Evolutionary conservation across 768 basidiomycete species (phyloP).

Genomic region (Tulasnella sp.): DNA sequence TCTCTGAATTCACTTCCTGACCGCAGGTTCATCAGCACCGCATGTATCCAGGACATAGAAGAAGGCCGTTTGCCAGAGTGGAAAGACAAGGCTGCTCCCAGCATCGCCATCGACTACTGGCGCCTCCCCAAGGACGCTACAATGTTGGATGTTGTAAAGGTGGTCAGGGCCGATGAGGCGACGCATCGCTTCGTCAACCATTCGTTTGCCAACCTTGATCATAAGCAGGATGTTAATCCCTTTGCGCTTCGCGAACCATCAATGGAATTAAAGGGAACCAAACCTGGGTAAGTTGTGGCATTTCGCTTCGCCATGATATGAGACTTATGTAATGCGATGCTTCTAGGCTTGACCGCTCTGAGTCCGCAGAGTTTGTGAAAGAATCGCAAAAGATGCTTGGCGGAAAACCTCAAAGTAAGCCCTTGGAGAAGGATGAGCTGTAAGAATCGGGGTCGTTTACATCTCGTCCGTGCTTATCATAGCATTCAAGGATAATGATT

Average conservation of each 20-base stretch:
- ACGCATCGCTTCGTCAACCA: slow-evolving; percentile 70
- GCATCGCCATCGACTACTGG: slow-evolving; percentile 95
- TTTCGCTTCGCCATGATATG: slow-evolving; percentile 1
- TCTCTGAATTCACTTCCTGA: not conserved
- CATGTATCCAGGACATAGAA: slow-evolving; percentile 73
- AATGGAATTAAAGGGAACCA: slow-evolving; percentile 69
- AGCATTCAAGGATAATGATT: too few species aligned
- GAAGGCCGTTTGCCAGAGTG: slow-evolving; percentile 70
- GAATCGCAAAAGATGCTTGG: slow-evolving; percentile 47
- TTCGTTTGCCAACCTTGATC: slow-evolving; percentile 75
- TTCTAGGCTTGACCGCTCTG: slow-evolving; percentile 49
- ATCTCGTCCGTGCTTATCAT: too few species aligned
- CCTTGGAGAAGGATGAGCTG: too few species aligned
- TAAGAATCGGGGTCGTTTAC: too few species aligned
- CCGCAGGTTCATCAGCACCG: slow-evolving; percentile 38
- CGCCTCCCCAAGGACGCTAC: slow-evolving; percentile 57
- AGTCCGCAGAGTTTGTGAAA: slow-evolving; percentile 50
- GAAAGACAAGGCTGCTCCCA: slow-evolving; percentile 60
- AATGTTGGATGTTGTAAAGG: not conserved
- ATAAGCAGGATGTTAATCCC: slow-evolving; percentile 69
- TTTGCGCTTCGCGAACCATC: slow-evolving; percentile 81
- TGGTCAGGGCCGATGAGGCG: not conserved
- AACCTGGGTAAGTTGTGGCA: slow-evolving; percentile 45
- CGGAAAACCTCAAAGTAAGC: too few species aligned
- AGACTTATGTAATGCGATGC: not conserved